Conservation (phyloP, 1,284 basidiomycete genomes). For the Ustilago nuda region DNA sequence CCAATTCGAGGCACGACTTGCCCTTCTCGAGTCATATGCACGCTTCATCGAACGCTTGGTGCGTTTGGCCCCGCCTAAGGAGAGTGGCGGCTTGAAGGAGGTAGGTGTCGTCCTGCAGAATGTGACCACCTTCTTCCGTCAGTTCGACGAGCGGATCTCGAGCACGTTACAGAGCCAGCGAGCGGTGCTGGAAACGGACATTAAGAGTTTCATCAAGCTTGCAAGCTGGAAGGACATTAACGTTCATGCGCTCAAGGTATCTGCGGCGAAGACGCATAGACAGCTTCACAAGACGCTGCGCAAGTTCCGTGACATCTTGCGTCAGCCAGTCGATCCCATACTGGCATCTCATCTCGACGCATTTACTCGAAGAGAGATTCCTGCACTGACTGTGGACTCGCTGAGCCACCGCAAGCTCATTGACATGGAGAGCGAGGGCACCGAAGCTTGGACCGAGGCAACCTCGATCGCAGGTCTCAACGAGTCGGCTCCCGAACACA, state of each 20-base stretch:
- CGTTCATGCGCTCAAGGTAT: conserved; percentile 90
- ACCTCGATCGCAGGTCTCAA: conserved; percentile 19
- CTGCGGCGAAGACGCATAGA: conserved; percentile 88
- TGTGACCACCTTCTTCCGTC: conserved; percentile 77
- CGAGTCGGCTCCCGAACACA: conserved; percentile 39
- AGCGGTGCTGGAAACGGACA: conserved; percentile 80
- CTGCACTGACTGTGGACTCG: conserved; percentile 26
- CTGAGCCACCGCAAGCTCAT: conserved; percentile 13
- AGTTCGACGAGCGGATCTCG: conserved; percentile 75
- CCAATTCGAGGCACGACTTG: conserved; percentile 80
- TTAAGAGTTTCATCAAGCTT: conserved; percentile 87
- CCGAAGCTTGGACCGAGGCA: conserved; percentile 28
- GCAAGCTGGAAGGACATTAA: conserved; percentile 99
- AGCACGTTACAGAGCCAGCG: conserved; percentile 76
- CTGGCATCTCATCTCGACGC: conserved; percentile 54
- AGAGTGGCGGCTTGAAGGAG: conserved; percentile 40
- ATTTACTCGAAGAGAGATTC: conserved; percentile 45
- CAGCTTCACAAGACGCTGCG: conserved; percentile 91
- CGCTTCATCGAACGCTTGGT: conserved; percentile 42
- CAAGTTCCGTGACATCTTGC: conserved; percentile 89
- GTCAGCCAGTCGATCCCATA: conserved; percentile 76
- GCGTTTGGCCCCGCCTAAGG: conserved; percentile 42
- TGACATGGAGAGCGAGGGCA: conserved; percentile 12
- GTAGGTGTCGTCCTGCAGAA: conserved; percentile 76
- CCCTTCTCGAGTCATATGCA: conserved; percentile 79